A percentile compares a stretch with the other conserved stretches of the same genome.
Evolutionary conservation across 345 rosid species (phyloP).

Genomic region (Ceriops tagal): DNA sequence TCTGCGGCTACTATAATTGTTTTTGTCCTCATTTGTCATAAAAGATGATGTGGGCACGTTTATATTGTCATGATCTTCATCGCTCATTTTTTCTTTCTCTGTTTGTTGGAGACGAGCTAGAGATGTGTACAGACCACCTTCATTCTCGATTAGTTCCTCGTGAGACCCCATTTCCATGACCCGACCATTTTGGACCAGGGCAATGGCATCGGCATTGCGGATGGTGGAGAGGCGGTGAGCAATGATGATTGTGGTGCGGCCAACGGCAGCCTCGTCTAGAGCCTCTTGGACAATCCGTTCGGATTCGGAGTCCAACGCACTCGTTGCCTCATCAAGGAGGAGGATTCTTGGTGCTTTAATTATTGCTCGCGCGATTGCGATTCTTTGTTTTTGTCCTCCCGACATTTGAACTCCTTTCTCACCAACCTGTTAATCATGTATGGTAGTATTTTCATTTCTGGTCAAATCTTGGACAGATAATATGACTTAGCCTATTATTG

Average conservation of each 20-base stretch:
- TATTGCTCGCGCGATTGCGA: slow-evolving; percentile 41
- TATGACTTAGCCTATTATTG: neutral
- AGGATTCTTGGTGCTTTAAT: slow-evolving; percentile 37
- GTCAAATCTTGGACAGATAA: too few species aligned
- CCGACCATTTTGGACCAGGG: slow-evolving; percentile 29
- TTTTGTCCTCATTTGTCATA: slow-evolving; percentile 33
- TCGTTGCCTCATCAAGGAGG: slow-evolving; percentile 43
- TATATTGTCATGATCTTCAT: neutral
- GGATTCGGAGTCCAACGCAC: slow-evolving; percentile 38
- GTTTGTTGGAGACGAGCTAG: slow-evolving; percentile 27
- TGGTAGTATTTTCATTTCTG: neutral
- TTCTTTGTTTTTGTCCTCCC: slow-evolving; percentile 45
- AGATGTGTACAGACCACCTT: slow-evolving; percentile 26
- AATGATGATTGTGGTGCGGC: slow-evolving; percentile 29
- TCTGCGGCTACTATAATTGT: slow-evolving; percentile 38
- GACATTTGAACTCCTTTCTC: slow-evolving; percentile 40
- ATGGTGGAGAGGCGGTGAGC: slow-evolving; percentile 44
- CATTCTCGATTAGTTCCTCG: slow-evolving; percentile 22
- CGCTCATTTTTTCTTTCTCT: slow-evolving; percentile 2
- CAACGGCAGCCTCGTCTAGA: slow-evolving; percentile 27
- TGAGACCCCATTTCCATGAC: slow-evolving; percentile 35
- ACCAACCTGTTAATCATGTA: slow-evolving; percentile 29
- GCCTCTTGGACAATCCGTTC: slow-evolving; percentile 37
- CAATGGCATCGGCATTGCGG: slow-evolving; percentile 27
- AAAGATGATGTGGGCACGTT: slow-evolving; percentile 19